phyloP scores from a whole-genome alignment of 371 early-diverging fungal species.

The Actinomortierella ambigua region DNA sequence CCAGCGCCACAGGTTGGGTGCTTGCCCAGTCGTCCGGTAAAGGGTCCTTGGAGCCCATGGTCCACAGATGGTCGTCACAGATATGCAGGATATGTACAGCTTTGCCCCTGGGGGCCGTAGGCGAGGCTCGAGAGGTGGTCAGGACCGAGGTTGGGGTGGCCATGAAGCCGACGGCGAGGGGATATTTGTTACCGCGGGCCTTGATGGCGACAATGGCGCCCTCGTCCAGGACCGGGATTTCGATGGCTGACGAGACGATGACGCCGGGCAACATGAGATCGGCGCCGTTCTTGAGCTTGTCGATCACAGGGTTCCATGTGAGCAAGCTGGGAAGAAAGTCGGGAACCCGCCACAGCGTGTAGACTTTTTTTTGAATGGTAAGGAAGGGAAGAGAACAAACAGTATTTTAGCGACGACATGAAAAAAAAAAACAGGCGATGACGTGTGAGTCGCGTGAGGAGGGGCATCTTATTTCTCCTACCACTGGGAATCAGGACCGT shows the following conservation, averaged over 20 bases:
- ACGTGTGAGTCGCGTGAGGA: background rate
- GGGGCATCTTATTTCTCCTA: conserved; percentile 8
- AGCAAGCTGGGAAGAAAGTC: conserved; percentile 61
- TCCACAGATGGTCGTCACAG: conserved; percentile 70
- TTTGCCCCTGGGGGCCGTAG: conserved; percentile 69
- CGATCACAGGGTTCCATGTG: conserved; percentile 65
- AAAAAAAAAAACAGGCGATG: background rate
- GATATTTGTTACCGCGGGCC: conserved; percentile 59
- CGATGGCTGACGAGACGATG: conserved; percentile 52
- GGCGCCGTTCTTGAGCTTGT: conserved; percentile 69
- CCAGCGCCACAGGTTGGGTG: conserved; percentile 9
- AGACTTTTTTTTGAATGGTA: conserved; percentile 42
- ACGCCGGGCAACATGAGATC: conserved; percentile 72
- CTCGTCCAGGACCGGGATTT: conserved; percentile 50
- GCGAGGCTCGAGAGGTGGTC: conserved; percentile 43
- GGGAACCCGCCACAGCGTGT: conserved; percentile 71
- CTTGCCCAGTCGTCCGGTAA: conserved; percentile 52
- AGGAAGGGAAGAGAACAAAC: background rate
- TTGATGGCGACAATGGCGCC: conserved; percentile 61
- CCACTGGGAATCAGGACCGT: conserved; percentile 34
- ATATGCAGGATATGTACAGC: conserved; percentile 73
- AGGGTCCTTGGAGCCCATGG: conserved; percentile 63
- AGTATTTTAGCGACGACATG: too few relatives aligned
- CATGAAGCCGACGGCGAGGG: conserved; percentile 65
- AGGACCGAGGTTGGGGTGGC: conserved; percentile 54